Percentiles rank a stretch among this genome's conserved stretches.
Conservation (phyloP, 495 filamentous ascomycete genomes). For the Tuber borchii region DNA sequence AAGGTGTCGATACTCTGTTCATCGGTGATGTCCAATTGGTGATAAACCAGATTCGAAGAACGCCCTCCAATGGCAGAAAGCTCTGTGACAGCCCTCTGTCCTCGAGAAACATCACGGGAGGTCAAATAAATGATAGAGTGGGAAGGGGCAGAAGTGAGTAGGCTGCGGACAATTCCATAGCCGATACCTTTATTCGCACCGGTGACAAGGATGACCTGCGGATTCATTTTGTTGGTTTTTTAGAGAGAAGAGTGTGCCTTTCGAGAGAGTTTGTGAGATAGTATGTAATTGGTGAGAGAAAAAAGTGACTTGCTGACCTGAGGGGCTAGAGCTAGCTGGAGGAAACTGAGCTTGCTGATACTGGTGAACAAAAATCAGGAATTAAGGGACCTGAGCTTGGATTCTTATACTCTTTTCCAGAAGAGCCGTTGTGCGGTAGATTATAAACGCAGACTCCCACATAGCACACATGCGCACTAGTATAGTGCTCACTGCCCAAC, state of each 20-base stretch:
- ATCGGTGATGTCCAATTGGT: slow-evolving; percentile 9
- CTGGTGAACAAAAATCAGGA: background rate
- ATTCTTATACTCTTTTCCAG: background rate
- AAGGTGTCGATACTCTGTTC: slow-evolving; percentile 9
- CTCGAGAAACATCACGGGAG: slow-evolving; percentile 6
- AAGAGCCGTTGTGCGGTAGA: background rate
- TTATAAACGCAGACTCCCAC: background rate
- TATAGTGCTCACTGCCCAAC: background rate
- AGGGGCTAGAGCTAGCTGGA: background rate
- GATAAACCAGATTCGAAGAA: slow-evolving; percentile 3
- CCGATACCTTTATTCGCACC: slow-evolving; percentile 19
- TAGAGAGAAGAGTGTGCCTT: background rate
- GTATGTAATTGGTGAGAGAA: background rate
- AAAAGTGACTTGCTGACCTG: background rate
- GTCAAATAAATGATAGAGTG: slow-evolving; percentile 16
- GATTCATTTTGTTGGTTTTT: slow-evolving; percentile 3
- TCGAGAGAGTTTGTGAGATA: background rate
- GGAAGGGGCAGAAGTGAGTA: slow-evolving; percentile 6
- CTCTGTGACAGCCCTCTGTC: background rate
- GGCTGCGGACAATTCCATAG: slow-evolving; percentile 10
- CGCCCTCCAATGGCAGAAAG: background rate
- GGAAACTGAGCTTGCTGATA: background rate
- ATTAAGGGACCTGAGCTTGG: background rate
- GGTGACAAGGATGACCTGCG: slow-evolving; percentile 11
- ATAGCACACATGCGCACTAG: background rate